phyloP scores from a whole-genome alignment of 768 basidiomycete species.

The Lepiota brunneoincarnata region DNA sequence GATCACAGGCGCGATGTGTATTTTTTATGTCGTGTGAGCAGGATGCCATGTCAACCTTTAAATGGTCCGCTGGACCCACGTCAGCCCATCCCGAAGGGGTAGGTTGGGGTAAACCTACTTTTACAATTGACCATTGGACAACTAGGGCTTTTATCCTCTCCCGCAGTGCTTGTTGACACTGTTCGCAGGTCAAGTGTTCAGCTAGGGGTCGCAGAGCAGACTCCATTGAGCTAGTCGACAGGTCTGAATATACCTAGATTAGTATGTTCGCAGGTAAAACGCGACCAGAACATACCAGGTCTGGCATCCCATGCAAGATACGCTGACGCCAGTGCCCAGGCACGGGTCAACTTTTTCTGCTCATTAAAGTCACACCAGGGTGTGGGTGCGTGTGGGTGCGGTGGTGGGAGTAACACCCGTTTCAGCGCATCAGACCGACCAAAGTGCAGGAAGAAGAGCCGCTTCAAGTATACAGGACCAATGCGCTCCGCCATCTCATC shows the following conservation, averaged over 20 bases:
- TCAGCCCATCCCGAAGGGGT: slow-evolving; percentile 5
- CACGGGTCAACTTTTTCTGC: slow-evolving; percentile 76
- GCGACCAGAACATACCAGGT: slow-evolving; percentile 49
- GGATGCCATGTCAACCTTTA: slow-evolving; percentile 25
- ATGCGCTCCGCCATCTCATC: slow-evolving; percentile 71
- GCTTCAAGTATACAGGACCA: slow-evolving; percentile 75
- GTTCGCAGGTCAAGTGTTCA: slow-evolving; percentile 66
- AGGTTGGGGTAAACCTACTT: slow-evolving; percentile 39
- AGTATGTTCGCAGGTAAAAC: slow-evolving; percentile 8
- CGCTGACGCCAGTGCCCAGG: slow-evolving; percentile 80
- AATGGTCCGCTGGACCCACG: slow-evolving; percentile 48
- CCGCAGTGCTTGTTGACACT: slow-evolving; percentile 60
- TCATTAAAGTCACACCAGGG: slow-evolving; percentile 65
- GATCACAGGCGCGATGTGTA: no score
- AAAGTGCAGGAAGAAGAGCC: slow-evolving; percentile 81
- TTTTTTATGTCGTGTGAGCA: background rate
- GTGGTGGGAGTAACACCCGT: slow-evolving; percentile 71
- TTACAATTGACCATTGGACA: slow-evolving; percentile 77
- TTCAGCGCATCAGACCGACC: slow-evolving; percentile 82
- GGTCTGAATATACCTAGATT: slow-evolving; percentile 39
- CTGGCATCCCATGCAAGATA: slow-evolving; percentile 84
- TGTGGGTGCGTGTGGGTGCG: slow-evolving; percentile 73
- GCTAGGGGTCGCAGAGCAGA: slow-evolving; percentile 66
- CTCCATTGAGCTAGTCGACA: slow-evolving; percentile 73
- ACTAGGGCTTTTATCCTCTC: slow-evolving; percentile 69